phyloP scores from a whole-genome alignment of 2,329 filamentous ascomycete genomes.

The Arthroderma uncinatum region DNA sequence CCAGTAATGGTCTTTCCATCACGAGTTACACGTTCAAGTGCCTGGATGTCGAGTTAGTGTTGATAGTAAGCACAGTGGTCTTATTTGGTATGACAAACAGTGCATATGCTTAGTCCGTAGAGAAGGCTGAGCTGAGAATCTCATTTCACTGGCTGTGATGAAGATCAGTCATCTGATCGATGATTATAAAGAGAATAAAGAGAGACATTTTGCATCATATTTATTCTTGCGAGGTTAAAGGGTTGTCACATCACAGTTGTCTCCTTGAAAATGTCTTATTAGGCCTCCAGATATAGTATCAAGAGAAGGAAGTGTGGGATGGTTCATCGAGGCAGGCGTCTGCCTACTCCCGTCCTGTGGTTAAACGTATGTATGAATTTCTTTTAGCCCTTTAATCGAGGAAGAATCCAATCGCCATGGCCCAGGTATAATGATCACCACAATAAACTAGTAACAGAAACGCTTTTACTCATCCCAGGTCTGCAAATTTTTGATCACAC shows the following conservation, averaged over 20 bases:
- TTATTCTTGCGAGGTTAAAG: background rate
- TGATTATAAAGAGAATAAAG: no score
- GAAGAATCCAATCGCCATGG: background rate
- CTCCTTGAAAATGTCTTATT: background rate
- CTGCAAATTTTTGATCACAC: conserved; percentile 51
- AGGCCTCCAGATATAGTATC: background rate
- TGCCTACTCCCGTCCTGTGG: background rate
- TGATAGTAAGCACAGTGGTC: no score
- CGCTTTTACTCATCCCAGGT: conserved; percentile 27
- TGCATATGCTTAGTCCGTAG: no score
- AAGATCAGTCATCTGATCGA: no score
- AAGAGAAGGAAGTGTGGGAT: no score
- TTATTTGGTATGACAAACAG: no score
- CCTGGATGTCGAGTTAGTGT: no score
- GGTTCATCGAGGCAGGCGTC: no score
- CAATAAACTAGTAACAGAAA: background rate
- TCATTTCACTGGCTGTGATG: no score
- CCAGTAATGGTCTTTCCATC: background rate
- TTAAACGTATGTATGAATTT: background rate
- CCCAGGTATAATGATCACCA: background rate
- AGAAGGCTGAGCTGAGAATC: no score
- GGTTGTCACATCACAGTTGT: background rate
- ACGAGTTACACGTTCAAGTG: no score
- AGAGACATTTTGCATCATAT: background rate
- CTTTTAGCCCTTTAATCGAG: background rate